Conservation (phyloP, 75 land plant species). For the Azolla pinnata region DNA sequence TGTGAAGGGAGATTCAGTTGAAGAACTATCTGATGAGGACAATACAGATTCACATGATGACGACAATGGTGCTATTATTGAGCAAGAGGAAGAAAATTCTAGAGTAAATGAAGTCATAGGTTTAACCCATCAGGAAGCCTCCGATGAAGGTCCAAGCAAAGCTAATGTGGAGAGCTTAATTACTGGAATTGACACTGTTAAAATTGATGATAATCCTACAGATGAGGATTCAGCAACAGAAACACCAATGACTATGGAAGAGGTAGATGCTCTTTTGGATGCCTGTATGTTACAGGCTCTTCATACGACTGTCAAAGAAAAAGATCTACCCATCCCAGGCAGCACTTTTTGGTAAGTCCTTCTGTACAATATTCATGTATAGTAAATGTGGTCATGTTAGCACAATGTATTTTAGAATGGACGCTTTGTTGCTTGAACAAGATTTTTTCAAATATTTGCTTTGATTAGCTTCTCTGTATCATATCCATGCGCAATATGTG, state of each 20-base stretch:
- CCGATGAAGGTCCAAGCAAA: constrained; percentile 7
- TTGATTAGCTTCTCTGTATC: no score
- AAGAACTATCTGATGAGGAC: constrained; percentile 10
- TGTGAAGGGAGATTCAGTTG: neutral
- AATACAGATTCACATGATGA: constrained; percentile 11
- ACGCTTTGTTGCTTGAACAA: no score
- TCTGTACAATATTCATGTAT: no score
- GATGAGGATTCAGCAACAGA: constrained; percentile 21
- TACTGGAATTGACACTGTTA: constrained; percentile 15
- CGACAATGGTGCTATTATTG: constrained; percentile 2
- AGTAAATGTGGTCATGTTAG: neutral
- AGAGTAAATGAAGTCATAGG: constrained; percentile 1
- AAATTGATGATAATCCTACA: constrained; percentile 11
- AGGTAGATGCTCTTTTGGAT: constrained; percentile 61
- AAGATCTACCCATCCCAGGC: constrained; percentile 83
- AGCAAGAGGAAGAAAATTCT: neutral
- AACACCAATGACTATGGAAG: constrained; percentile 32
- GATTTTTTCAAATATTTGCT: no score
- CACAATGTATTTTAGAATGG: no score
- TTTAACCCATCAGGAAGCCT: neutral
- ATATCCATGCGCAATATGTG: no score
- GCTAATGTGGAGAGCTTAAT: constrained; percentile 3
- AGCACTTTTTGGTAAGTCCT: constrained; percentile 76
- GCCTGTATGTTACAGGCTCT: constrained; percentile 74
- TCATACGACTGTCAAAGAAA: constrained; percentile 71